Evolutionary conservation across 768 basidiomycete genomes (phyloP), one percentile per base, ranked within the genome.

Genomic region (Russula compacta): DNA sequence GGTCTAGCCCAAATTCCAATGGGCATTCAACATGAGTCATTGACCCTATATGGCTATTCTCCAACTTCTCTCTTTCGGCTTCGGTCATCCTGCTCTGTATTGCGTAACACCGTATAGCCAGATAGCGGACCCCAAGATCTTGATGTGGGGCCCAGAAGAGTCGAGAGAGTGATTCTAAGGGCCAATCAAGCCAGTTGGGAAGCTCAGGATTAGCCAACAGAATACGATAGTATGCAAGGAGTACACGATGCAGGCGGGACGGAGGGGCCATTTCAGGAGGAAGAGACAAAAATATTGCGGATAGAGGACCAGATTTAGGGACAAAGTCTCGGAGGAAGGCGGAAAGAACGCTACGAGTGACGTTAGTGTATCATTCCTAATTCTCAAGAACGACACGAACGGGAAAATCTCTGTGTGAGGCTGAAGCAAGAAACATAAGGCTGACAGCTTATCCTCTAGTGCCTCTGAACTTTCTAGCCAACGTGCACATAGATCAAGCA

Each of bases 171-270:
- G 75, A 71, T 0, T 73, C 68, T 14, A 74, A 55, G 2, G 82
- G 71, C 92, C 93, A 95, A 38, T 73, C 67, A n/a, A 84, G 73
- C 15, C 81, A 73, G 15, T 69, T 61, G 2, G 91, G 85, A 19
- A 94, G 78, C 63, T 83, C 75, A 15, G 84, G 83, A 70, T 90
- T 92, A 24, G 83, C 83, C 69, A 80, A 78, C 17, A 94, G 76
- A 52, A 95, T 79, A 42, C 94, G 85, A 69, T 89, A 89, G 68
- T 94, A 91, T 0, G 89, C 82, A 47, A 95, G 77, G 36, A 97
- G 79, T 0, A 88, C 71, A 53, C 77, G 76, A 24, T 94, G 89
- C 12, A 94, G 73, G n/a, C 79, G 77, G 19, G 68, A 67, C 6
- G 71, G 56, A 40, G 84, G 77, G 51, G 77, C 60, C 2, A 67